These are phyloP conservation scores for Leishmania tarentolae DNA, from an alignment of 208 protist species.

Conservation along the genomic window DNA sequence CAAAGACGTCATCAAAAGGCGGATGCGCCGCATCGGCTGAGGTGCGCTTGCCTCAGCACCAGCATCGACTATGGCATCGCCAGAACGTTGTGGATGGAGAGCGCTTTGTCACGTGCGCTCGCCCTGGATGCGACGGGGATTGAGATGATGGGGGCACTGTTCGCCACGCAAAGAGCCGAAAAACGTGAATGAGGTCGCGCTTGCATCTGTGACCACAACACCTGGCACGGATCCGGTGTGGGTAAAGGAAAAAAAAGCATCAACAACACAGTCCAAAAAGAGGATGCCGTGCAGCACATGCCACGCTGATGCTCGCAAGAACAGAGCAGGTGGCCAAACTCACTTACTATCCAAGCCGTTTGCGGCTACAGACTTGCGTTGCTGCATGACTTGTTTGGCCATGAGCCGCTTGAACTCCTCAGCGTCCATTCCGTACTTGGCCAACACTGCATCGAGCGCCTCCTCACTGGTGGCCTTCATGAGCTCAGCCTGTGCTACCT, in stretches of 20 bases:
- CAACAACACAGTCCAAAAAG: neutral
- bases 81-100: neutral
- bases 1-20: neutral
- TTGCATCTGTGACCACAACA: neutral
- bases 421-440: conserved; percentile 82
- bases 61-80: neutral
- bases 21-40: neutral
- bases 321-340: neutral
- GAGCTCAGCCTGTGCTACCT: conserved; percentile 58
- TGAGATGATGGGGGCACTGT: neutral
- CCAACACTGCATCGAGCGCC: conserved; percentile 56
- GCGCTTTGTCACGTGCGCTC: neutral
- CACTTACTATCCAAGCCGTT: neutral
- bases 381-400: conserved; percentile 48
- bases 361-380: conserved; percentile 7
- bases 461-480: conserved; percentile 39
- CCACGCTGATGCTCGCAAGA: neutral
- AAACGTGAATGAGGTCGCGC: neutral
- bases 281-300: neutral
- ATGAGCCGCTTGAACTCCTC: conserved; percentile 67
- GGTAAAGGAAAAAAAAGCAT: neutral
- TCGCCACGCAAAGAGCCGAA: neutral
- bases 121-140: neutral
- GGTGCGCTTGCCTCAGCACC: neutral
- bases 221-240: neutral